Base-by-base conservation (phyloP, 1,284 basidiomycete genomes). In the Trametes pubescens region DNA sequence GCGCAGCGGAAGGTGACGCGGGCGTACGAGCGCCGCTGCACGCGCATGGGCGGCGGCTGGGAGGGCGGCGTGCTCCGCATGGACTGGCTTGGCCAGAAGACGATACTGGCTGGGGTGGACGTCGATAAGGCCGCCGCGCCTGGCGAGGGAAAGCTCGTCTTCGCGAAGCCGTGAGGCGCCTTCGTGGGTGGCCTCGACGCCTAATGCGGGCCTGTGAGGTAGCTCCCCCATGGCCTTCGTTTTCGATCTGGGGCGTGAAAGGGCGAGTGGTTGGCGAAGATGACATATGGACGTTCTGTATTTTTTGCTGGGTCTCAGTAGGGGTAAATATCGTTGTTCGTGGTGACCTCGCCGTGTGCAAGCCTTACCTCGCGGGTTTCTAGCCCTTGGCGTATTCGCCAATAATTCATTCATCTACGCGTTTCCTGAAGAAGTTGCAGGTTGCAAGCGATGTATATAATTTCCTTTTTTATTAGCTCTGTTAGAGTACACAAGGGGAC, bases 31-130 rank as follows among this genome's bases (percentile, higher is more conserved):
- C 80, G 80, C 65, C 78, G 89, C 44, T 91, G 89, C 66, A 77
- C 79, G 57, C 80, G 79, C 67, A 81, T 84, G 77, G 87, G 87
- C 43, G 86, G 85, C 14, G 87, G 86, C 16, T 89, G 88, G 88
- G 86, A 89, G 53, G 80, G 81, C 34, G 89, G 89, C 37, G 86
- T 91, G 34, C 81, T 86, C 54, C 77, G 89, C 51, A 74, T 90
- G n/a, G 89, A 91, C 75, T 90, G 86, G 82, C 78, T 91, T 44
- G 85, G 85, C 34, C 81, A 83, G 38, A 89, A 87, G 71, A 88
- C 86, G 43, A 76, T 80, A 59, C 73, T 91, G 47, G 79, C 87
- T 46, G 89, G 89, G 40, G 79, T 91, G 63, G 87, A 90, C 68
- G 80, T 86, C 65, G 84, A 84, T 71, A 85, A 83, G 73, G 77